A percentile compares a stretch with the other conserved stretches of the same genome.
These are phyloP conservation scores for Alternaria arbusti DNA, from an alignment of 2,329 filamentous ascomycete species.

Conservation along the genomic window DNA sequence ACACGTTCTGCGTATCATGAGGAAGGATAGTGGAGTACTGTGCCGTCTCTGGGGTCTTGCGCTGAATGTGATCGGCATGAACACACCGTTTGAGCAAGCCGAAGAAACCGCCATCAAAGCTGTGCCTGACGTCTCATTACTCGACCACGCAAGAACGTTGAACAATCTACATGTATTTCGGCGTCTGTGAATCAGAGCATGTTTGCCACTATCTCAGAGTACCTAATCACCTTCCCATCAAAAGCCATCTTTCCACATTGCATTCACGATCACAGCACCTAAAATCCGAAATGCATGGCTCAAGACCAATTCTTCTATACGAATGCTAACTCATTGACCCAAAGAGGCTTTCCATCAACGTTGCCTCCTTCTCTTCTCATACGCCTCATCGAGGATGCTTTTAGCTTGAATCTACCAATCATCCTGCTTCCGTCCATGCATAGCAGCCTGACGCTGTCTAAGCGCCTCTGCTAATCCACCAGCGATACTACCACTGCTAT, in stretches of 20 bases:
- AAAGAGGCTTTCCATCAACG: neutral
- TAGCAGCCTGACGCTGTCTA: slow-evolving; percentile 57
- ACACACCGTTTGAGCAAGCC: neutral
- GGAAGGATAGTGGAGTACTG: neutral
- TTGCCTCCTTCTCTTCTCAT: neutral
- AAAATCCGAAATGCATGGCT: neutral
- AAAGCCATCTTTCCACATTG: neutral
- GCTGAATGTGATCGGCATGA: neutral
- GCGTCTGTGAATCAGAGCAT: neutral
- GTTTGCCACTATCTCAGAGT: neutral
- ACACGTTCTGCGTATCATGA: neutral
- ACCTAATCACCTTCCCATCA: neutral
- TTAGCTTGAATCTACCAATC: slow-evolving; percentile 36
- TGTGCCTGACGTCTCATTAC: neutral
- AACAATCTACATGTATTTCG: neutral
- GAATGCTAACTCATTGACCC: neutral
- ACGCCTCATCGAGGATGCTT: neutral
- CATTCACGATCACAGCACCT: neutral
- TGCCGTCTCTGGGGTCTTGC: neutral
- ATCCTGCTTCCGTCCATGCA: slow-evolving; percentile 51
- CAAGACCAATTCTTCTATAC: neutral
- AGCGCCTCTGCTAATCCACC: slow-evolving; percentile 59
- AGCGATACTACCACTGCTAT: slow-evolving; percentile 53
- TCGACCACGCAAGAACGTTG: neutral
- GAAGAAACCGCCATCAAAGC: neutral